Base-by-base conservation (phyloP, 2,329 filamentous ascomycete species). In the Hymenoscyphus occultus region DNA sequence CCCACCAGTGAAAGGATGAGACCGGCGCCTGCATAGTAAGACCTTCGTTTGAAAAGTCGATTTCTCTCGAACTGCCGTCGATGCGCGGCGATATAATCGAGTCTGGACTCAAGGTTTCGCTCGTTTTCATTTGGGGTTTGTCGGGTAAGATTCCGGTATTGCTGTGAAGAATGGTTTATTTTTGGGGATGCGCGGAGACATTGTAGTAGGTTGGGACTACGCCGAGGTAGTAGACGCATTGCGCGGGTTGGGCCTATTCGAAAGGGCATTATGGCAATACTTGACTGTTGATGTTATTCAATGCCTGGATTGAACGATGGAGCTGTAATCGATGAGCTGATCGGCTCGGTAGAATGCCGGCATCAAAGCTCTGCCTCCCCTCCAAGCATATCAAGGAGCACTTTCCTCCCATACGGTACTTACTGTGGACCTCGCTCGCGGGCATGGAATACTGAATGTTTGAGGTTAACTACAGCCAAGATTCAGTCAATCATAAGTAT, bases 31-130 rank as follows among this genome's bases (percentile, higher is more conserved):
- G 72, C 67, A 61, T 75, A 76, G 42, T 70, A 68, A 22, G 69
- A 68, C 13, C 74, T 71, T 2, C 74, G 70, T 61, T 75, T 75
- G 61, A 74, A 71, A 65, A 75, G 70, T 45, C 70, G 71, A 22
- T 65, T 58, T 1, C 67, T 68, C 31, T 70, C 57, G 1, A 63
- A 65, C 67, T 74, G 69, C 54, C 73, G 69, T 7, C 73, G 71
- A 65, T 75, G 74, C 2, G 74, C 66, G 16, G 69, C 68, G 28
- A 28, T 28, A 28, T 28, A 28, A 28, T 28, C 28, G 28, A 28
- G 28, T 28, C 28, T 28, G 28, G 28, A 28, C 28, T 28, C 28
- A 2, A 28, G 28, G 28, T 28, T 3, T 28, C 3, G 28, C 28
- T 28, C 28, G 28, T 65, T 16, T 13, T 56, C 22, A n/a, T 56